These are phyloP conservation scores for Kernera saxatilis DNA, from an alignment of 345 rosid species.

Conservation along the genomic window DNA sequence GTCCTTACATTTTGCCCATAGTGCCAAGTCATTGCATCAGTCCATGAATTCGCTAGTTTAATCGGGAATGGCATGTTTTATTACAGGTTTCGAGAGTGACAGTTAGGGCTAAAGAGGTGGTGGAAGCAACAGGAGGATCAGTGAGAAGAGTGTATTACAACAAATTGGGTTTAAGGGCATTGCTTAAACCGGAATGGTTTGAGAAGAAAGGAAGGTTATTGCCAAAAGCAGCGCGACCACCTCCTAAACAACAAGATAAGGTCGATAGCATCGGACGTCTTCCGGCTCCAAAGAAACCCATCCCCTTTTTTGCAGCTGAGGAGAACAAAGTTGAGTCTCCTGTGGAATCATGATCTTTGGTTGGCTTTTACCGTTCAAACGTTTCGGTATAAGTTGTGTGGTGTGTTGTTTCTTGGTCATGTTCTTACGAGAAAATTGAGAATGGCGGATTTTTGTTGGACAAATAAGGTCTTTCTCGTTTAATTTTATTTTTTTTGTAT, in stretches of 20 bases:
- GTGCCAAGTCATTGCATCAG: not conserved
- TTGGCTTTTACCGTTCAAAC: not conserved
- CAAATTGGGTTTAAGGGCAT: slow-evolving; percentile 77
- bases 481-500: not conserved
- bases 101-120: slow-evolving; percentile 79
- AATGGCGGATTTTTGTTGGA: not conserved
- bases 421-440: not conserved
- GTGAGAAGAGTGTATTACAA: slow-evolving; percentile 90
- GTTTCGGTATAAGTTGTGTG: not conserved
- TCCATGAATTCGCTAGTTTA: not conserved
- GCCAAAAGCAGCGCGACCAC: slow-evolving; percentile 91
- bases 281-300: slow-evolving; percentile 83
- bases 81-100: slow-evolving; percentile 85
- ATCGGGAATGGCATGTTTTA: not conserved
- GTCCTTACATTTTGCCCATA: not conserved
- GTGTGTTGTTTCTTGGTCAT: not conserved
- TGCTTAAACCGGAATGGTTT: slow-evolving; percentile 91
- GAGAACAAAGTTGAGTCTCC: slow-evolving; percentile 36
- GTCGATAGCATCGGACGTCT: slow-evolving; percentile 95
- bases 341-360: slow-evolving; percentile 21
- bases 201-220: slow-evolving; percentile 91
- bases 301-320: slow-evolving; percentile 47
- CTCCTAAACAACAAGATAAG: slow-evolving; percentile 78
- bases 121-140: slow-evolving; percentile 89
- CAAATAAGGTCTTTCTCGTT: slow-evolving; percentile 9